Base-by-base conservation (phyloP, 1,139 yeast species). In the Debaryomyces nepalensis region DNA sequence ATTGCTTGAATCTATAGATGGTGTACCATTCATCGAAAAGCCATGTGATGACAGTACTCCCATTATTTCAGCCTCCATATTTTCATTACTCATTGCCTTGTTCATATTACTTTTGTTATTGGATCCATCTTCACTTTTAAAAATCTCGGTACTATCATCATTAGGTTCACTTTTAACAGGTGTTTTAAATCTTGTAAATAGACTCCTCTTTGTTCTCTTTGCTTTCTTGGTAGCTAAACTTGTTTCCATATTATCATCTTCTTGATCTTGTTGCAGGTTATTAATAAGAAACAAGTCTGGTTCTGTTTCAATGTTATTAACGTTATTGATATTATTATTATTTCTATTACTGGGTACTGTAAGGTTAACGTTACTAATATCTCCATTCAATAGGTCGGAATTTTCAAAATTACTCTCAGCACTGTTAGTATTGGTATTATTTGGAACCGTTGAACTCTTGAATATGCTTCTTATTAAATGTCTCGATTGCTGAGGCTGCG, bases 391-490 rank as follows among this genome's bases (percentile, higher is more conserved):
- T 18, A 15, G n/a, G 9, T 31, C 24, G 5, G 24, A 2, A 32
- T 14, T 19, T 11, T 26, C 38, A 33, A 24, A n/a, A 20, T 22
- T 10, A n/a, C 15, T 31, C 6, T 32, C 44, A 20, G 39, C 32
- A 20, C 41, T 40, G 29, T 42, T 44, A 0, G 41, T 32, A 35
- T 46, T 47, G 18, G 42, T 30, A 35, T 42, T 37, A n/a, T 19
- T 39, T 33, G 29, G 35, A 3, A 33, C 27, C 4, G 30, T 31
- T 1, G 46, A 43, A 11, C 67, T 59, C 44, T 70, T 72, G 58
- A 73, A 73, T 9, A 73, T 72, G 40, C 75, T 69, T 37, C 74
- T 58, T 14, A 73, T 71, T 33, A 70, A 57, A 48, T 71, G 76
- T 16, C 68, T 61, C 0, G 70, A 58, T 37, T 62, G 61, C 12